Base-by-base conservation (phyloP, 202 grass and related monocot genomes). In the Elaeis oleifera region DNA sequence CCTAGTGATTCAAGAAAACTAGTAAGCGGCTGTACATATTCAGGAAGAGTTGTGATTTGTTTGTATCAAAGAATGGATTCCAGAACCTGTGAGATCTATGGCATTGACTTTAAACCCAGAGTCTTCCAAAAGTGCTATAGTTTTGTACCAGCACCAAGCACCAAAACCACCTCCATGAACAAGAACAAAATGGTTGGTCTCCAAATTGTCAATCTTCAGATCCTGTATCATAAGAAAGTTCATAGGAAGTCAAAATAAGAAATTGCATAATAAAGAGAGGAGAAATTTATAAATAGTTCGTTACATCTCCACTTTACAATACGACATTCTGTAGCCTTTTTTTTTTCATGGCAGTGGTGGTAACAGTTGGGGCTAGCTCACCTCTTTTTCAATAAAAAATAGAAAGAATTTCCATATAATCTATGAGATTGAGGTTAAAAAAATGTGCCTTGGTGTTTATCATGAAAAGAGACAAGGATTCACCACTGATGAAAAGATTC, bases 91-190 rank as follows among this genome's bases (percentile, higher is more conserved):
- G 53, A 99, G 84, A 57, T 99, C 85, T 22, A 99, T 75, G 74
- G 94, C 85, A 64, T 76, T 77, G 76, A 99, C 94, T 86, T 84
- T 89, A 80, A 89, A 99, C 22, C 85, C 82, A 70, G 82, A 84
- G 64, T 86, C 88, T 76, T 99, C 85, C 49, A 94, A 72, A 68
- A 99, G 82, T 68, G 94, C 71, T 64, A 94, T 99, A 58, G 71
- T 89, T 77, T 92, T 99, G 72, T 99, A 92, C 94, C 94, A 99
- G 59, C 94, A 92, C 94, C 94, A 97, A 70, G 94, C 94, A 77
- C 94, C 94, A 81, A 99, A 99, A 28, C 94, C 94, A 26, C 88
- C 88, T 73, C 94, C 88, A 64, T 99, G 88, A 58, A 99, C 85
- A 71, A 99, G 82, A 89, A 94, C 84, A 70, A 99, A 80, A 62